Conservation (phyloP, 345 rosid species). For the Erucastrum elatum region DNA sequence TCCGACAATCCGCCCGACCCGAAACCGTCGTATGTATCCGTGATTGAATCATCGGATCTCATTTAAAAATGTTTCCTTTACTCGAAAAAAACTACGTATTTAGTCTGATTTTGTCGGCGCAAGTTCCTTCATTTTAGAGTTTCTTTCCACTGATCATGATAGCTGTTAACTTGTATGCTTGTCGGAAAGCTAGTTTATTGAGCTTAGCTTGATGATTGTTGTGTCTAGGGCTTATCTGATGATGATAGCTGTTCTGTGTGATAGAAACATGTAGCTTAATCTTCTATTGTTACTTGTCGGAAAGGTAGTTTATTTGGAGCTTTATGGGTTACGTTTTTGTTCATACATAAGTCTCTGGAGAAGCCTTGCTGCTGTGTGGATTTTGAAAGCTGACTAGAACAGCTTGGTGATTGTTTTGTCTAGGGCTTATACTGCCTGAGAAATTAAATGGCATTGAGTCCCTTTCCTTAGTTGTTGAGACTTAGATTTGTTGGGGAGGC, state of each 20-base stretch:
- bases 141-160: background rate
- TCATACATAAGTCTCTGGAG: background rate
- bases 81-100: background rate
- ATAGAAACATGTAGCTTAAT: background rate
- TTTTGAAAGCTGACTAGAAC: background rate
- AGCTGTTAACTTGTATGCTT: background rate
- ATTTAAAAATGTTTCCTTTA: background rate
- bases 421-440: background rate
- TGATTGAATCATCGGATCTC: slow-evolving; percentile 11
- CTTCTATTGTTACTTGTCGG: background rate
- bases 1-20: slow-evolving; percentile 76
- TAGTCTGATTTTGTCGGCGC: background rate
- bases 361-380: background rate
- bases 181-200: background rate
- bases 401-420: slow-evolving; percentile 3
- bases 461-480: background rate
- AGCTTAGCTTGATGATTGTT: slow-evolving; percentile 9
- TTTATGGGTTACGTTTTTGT: background rate
- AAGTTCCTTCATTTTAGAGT: background rate
- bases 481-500: background rate
- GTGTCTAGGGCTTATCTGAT: background rate
- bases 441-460: background rate
- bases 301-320: background rate
- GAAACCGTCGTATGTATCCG: slow-evolving; percentile 58
- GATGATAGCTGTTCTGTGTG: background rate